Evolutionary conservation across 495 filamentous ascomycete species (phyloP).

Genomic region (Beverwykella pulmonaria): DNA sequence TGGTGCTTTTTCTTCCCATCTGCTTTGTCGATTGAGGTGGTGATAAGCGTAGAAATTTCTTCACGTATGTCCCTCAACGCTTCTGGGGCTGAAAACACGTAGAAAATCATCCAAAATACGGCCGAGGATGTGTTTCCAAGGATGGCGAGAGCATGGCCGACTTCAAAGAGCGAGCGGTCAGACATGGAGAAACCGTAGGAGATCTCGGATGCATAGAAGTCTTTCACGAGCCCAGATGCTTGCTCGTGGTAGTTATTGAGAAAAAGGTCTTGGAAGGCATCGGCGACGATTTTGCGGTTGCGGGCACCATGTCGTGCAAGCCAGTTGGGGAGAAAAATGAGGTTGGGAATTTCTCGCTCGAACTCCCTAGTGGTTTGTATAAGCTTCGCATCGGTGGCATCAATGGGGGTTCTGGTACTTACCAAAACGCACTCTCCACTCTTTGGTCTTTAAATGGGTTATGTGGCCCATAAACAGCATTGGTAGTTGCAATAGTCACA

Average conservation of each 20-base stretch:
- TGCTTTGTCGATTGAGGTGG: not conserved
- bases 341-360: slow-evolving; percentile 4
- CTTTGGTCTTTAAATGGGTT: slow-evolving; percentile 2
- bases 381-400: not conserved
- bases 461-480: slow-evolving; percentile 13
- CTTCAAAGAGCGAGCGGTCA: not conserved
- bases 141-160: not conserved
- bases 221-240: slow-evolving; percentile 10
- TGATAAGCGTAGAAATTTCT: not conserved
- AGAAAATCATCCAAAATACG: not conserved
- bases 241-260: not conserved
- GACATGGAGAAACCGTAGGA: slow-evolving; percentile 6
- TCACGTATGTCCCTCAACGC: not conserved
- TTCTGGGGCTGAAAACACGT: not conserved
- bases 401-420: not conserved
- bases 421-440: slow-evolving; percentile 7
- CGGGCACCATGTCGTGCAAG: slow-evolving; percentile 4
- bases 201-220: not conserved
- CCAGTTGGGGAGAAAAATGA: slow-evolving; percentile 4
- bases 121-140: not conserved
- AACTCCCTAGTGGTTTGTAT: not conserved
- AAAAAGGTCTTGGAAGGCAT: slow-evolving; percentile 5
- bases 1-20: not conserved
- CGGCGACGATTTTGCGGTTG: slow-evolving; percentile 13
- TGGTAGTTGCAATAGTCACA: not conserved